Conservation (phyloP, 805 yeast genomes). For the Jamesozyma spencerorum region DNA sequence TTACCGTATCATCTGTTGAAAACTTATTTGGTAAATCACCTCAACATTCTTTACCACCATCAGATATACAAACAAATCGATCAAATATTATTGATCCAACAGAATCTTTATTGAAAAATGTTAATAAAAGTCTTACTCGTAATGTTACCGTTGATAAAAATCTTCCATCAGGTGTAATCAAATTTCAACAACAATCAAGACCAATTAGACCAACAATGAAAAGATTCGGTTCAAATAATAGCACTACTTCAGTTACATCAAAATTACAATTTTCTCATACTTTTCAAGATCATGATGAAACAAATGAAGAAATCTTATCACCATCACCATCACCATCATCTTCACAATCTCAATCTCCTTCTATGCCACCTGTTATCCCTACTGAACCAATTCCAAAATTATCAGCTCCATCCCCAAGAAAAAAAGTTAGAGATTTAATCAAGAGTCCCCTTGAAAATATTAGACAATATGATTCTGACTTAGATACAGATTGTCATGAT, state of each 20-base stretch:
- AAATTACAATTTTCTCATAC: not conserved
- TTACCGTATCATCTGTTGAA: conserved; percentile 29
- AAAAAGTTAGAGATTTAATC: too few relatives aligned
- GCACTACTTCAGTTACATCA: not conserved
- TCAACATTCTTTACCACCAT: conserved; percentile 2
- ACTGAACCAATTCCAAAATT: too few relatives aligned
- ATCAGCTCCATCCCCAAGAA: too few relatives aligned
- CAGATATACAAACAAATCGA: not conserved
- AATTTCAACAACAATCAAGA: too few relatives aligned
- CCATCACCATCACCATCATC: not conserved
- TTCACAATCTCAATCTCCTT: too few relatives aligned
- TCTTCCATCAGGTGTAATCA: conserved; percentile 13
- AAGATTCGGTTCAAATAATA: not conserved
- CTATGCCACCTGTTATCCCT: too few relatives aligned
- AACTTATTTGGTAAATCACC: conserved; percentile 35
- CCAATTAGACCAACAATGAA: not conserved
- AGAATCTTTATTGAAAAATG: conserved; percentile 21
- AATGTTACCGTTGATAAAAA: not conserved
- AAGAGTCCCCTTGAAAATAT: too few relatives aligned
- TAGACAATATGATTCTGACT: conserved; percentile 8
- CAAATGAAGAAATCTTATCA: too few relatives aligned
- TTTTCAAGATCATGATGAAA: not conserved
- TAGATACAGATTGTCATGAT: conserved; percentile 10
- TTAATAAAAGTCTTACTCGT: conserved; percentile 17
- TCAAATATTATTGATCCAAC: conserved; percentile 15